A percentile compares a stretch with the other conserved stretches of the same genome.
Evolutionary conservation across 2,329 filamentous ascomycete species (phyloP).

Genomic region (Ascochyta koolunga): DNA sequence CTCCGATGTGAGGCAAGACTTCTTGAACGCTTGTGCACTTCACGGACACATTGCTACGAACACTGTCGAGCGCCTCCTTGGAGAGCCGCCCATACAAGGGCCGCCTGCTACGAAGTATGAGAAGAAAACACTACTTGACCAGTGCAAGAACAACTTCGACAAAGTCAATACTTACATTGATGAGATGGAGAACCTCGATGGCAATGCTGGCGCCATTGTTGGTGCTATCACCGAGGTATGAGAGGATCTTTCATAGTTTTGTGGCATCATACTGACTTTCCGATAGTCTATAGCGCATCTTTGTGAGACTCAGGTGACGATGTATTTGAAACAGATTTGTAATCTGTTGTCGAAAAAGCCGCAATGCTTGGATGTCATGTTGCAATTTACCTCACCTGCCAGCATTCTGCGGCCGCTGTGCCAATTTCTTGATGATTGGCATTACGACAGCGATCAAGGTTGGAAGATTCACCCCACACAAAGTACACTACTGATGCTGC

Average conservation of each 20-base stretch:
- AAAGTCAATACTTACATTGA: conserved; percentile 76
- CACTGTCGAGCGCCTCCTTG: conserved; percentile 79
- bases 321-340: conserved; percentile 78
- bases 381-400: conserved; percentile 74
- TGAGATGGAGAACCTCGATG: conserved; percentile 87
- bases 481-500: conserved; percentile 18
- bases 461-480: neutral
- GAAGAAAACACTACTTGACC: conserved; percentile 77
- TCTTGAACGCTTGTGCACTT: conserved; percentile 87
- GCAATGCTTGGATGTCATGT: conserved; percentile 72
- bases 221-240: conserved; percentile 63
- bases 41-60: conserved; percentile 82
- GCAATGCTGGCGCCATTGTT: conserved; percentile 85
- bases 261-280: conserved; percentile 10
- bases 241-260: neutral
- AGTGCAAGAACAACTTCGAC: conserved; percentile 78
- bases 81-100: conserved; percentile 82
- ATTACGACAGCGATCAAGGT: conserved; percentile 79
- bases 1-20: conserved; percentile 76
- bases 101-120: conserved; percentile 75
- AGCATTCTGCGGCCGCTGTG: conserved; percentile 76
- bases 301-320: conserved; percentile 76
- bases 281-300: conserved; percentile 69
- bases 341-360: conserved; percentile 75
- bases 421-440: conserved; percentile 77